Base-by-base conservation (phyloP, 1,284 basidiomycete species). In the Puccinia horiana region DNA sequence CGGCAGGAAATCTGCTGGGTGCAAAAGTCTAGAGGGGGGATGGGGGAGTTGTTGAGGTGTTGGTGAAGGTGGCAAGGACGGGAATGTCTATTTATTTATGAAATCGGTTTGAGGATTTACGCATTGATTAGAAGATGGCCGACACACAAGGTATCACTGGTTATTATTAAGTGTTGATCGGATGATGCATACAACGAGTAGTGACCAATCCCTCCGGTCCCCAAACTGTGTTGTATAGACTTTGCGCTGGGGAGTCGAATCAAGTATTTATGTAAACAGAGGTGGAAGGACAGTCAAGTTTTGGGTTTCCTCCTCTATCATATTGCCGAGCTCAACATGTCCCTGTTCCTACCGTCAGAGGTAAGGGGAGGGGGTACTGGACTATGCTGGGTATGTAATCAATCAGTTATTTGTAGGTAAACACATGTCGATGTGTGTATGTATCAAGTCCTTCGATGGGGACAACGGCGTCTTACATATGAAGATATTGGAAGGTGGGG, bases 371-470 rank as follows among this genome's bases (percentile, higher is more conserved):
- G 26, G 56, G 56, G n/a, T n/a, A n/a, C 49, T 52, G 49, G 20
- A 23, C 49, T 52, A 52, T 52, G 49, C n/a, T n/a, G n/a, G 44
- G 44, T 16, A 47, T 47, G 44, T 47, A 47, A 8, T 47, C 44
- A 47, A 8, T 47, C 16, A 47, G 8, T 47, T 47, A 47, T 47
- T 8, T 47, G 44, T 47, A 47, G 44, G 44, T 47, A 47, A 47
- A 47, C 44, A 47, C 44, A 47, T 47, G 44, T 47, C 16, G 9
- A 47, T 26, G 4, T 9, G n/a, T 58, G n/a, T 9, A 29, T 58
- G 56, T 58, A 58, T 58, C 56, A 58, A 1, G n/a, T 58, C 26
- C 56, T 26, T 58, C 56, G 56, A 58, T 58, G n/a, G 56, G 56
- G 56, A 32, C n/a, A 58, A 58, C n/a, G 56, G 56, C 9, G 56